These are phyloP conservation scores for Penicillium sp. DNA, from an alignment of 2,329 filamentous ascomycete genomes.

Conservation along the genomic window DNA sequence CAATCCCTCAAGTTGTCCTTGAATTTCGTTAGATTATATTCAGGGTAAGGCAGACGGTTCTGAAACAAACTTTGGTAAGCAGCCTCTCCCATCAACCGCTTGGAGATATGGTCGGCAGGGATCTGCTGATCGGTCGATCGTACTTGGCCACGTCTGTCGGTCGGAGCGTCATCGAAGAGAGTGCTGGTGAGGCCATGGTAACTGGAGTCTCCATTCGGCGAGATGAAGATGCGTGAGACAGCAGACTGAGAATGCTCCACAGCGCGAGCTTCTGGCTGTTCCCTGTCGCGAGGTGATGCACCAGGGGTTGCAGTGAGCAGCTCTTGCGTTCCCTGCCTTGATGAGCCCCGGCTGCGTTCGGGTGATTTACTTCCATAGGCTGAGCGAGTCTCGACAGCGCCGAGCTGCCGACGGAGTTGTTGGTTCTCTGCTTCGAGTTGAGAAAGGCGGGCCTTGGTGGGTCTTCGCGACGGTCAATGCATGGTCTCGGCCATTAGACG, in stretches of 20 bases:
- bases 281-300: neutral
- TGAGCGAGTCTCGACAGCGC: neutral
- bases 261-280: neutral
- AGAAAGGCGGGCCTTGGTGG: slow-evolving; percentile 20
- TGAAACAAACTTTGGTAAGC: slow-evolving; percentile 43
- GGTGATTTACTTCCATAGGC: neutral
- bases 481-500: neutral
- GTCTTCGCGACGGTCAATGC: slow-evolving; percentile 1
- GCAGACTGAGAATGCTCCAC: slow-evolving; percentile 8
- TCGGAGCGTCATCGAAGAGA: slow-evolving; percentile 47
- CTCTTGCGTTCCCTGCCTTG: neutral
- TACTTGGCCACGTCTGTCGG: slow-evolving; percentile 11
- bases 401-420: slow-evolving; percentile 15
- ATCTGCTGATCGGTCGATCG: slow-evolving; percentile 12
- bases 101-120: slow-evolving; percentile 35
- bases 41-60: neutral
- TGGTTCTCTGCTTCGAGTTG: slow-evolving; percentile 21
- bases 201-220: slow-evolving; percentile 46
- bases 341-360: neutral
- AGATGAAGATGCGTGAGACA: slow-evolving; percentile 42
- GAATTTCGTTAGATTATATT: neutral
- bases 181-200: slow-evolving; percentile 55
- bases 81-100: slow-evolving; percentile 51
- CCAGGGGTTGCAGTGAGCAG: neutral
- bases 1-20: slow-evolving; percentile 52